Evolutionary conservation across 768 basidiomycete species (phyloP), one percentile per base, ranked within the genome.

Genomic region (Pulveroboletus sp.): DNA sequence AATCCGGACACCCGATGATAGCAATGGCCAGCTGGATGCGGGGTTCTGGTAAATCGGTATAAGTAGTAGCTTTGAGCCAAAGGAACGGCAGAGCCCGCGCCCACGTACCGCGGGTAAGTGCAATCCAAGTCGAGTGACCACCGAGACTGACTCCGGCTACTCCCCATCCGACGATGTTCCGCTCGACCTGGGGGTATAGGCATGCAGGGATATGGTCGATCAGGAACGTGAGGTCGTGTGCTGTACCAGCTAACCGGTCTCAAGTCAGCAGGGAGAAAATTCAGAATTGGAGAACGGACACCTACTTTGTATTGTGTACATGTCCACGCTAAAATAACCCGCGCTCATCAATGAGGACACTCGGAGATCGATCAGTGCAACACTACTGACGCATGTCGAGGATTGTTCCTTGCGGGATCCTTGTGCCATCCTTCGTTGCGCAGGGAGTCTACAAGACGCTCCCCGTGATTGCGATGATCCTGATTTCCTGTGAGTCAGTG

Each of bases 111-210:
- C 72, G 70, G 18, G 76, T 61, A 32, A 90, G 75, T 2, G 76
- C 71, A 28, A 86, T 75, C 91, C 92, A 94, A 0, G 87, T 75
- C 0, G 89, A 76, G 63, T 96, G 91, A 0, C 91, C 92, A 1
- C 92, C 93, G 0, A 96, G 78, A 52, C 86, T 89, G 57, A 86
- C 75, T 0, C 93, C 93, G 0, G 80, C 76, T 3, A 86, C 73
- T 10, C 81, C 81, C 84, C 86, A 96, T 49, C 80, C 75, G 6
- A 69, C 74, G 33, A 94, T 76, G 12, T 59, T 63, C 26, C 79
- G 74, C 56, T 90, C 83, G 10, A 71, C 81, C 11, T 69, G 55
- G 0, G 91, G 89, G 61, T 85, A 94, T 8, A 94, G 65, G 61
- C 84, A 85, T 0, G 81, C 67, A 1, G 85, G 81, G 4, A 94